Percentiles rank a stretch among this genome's conserved stretches.
Conservation (phyloP, 345 rosid genomes). For the Acer negundo region DNA sequence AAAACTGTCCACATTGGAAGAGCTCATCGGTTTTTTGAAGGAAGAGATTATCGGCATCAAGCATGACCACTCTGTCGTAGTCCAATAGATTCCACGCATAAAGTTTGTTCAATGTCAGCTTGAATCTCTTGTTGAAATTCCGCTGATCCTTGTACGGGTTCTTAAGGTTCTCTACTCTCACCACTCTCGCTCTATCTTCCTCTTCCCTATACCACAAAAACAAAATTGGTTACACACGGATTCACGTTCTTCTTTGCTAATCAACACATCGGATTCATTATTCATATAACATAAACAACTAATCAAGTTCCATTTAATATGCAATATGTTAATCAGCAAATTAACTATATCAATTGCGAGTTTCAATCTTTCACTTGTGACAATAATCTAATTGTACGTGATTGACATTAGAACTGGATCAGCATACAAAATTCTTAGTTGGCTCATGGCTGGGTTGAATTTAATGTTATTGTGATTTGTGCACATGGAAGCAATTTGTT, state of each 20-base stretch:
- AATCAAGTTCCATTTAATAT: not conserved
- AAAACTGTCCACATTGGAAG: conserved; percentile 92
- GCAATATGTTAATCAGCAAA: not conserved
- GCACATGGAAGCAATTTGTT: not conserved
- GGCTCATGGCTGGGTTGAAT: not conserved
- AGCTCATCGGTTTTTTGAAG: conserved; percentile 80
- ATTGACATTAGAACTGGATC: not conserved
- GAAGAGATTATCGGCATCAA: conserved; percentile 90
- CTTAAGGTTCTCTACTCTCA: conserved; percentile 81
- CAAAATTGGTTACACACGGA: conserved; percentile 8
- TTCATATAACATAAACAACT: not conserved
- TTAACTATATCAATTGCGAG: not conserved
- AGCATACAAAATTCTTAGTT: too few species aligned
- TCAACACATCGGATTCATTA: not conserved
- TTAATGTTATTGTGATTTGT: too few species aligned
- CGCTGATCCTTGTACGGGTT: conserved; percentile 77
- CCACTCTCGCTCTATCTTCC: conserved; percentile 85
- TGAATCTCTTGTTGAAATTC: conserved; percentile 72
- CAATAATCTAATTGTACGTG: too few species aligned
- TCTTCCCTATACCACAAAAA: conserved; percentile 53
- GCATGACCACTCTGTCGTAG: conserved; percentile 89
- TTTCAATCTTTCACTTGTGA: not conserved
- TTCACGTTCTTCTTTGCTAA: not conserved
- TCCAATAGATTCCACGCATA: conserved; percentile 87
- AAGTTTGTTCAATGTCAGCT: conserved; percentile 84